Evolutionary conservation across 331 rosid species (phyloP).

Genomic region (Malus hybrid): DNA sequence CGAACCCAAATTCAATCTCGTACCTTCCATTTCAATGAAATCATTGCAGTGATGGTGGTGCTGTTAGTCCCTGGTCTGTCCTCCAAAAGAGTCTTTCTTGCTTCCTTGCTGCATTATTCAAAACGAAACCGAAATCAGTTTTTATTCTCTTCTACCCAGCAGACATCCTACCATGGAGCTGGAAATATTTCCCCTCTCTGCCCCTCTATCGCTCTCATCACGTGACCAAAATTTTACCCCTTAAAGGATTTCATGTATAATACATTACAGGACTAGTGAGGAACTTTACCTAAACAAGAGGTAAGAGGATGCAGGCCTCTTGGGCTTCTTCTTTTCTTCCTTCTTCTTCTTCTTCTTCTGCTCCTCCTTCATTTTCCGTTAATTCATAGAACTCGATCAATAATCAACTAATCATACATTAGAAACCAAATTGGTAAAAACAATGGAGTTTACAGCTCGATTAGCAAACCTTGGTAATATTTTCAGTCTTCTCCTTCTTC

Average conservation of each 20-base stretch:
- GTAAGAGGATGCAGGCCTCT: constrained; percentile 76
- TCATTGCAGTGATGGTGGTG: constrained; percentile 47
- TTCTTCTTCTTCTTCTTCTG: constrained; percentile 60
- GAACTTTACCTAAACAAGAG: constrained; percentile 48
- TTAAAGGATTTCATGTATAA: not conserved
- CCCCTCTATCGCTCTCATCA: too few relatives aligned
- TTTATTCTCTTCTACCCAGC: not conserved
- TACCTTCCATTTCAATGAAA: constrained; percentile 89
- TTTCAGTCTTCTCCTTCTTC: constrained; percentile 89
- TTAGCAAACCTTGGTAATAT: constrained; percentile 54
- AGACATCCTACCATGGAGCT: too few relatives aligned
- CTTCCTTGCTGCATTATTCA: constrained; percentile 47
- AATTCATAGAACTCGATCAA: not conserved
- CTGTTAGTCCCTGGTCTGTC: constrained; percentile 44
- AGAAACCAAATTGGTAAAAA: too few relatives aligned
- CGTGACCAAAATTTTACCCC: too few relatives aligned
- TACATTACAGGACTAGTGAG: not conserved
- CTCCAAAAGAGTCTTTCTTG: constrained; percentile 54
- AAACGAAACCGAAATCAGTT: not conserved
- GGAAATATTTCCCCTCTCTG: too few relatives aligned
- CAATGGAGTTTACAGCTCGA: not conserved
- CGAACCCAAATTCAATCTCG: too few relatives aligned
- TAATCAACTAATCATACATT: not conserved
- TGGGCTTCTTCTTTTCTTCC: constrained; percentile 69
- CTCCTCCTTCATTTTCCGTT: constrained; percentile 59